phyloP scores from a whole-genome alignment of 108 stramenopile species.

The Chaetoceros tenuissimus region DNA sequence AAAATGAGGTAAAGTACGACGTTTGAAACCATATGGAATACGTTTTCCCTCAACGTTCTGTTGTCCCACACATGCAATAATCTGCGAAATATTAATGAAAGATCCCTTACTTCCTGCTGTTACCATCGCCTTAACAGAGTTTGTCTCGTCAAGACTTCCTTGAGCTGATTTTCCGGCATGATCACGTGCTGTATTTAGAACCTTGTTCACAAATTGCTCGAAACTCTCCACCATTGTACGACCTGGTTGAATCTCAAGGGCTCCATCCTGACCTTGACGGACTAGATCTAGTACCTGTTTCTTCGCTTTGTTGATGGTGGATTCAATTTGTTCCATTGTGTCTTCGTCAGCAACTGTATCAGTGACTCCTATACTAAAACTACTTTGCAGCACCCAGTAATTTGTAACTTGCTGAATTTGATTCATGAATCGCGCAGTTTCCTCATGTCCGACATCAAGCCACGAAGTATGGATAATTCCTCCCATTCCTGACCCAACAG shows the following conservation, averaged over 20 bases:
- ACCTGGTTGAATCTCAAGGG: conserved; percentile 94
- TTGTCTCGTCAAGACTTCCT: conserved; percentile 84
- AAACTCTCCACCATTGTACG: conserved; percentile 98
- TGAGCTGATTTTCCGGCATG: conserved; percentile 94
- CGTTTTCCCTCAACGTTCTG: conserved; percentile 99
- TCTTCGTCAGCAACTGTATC: conserved; percentile 94
- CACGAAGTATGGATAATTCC: conserved; percentile 95
- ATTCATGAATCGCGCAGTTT: conserved; percentile 94
- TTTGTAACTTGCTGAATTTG: conserved; percentile 93
- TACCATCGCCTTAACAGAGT: conserved; percentile 97
- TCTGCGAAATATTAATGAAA: conserved; percentile 98
- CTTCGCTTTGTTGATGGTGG: conserved; percentile 96
- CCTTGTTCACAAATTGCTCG: conserved; percentile 95
- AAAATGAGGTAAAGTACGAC: conserved; percentile 97
- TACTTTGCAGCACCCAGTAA: conserved; percentile 90
- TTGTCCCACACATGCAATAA: conserved; percentile 99
- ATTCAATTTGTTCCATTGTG: conserved; percentile 92
- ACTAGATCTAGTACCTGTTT: conserved; percentile 90
- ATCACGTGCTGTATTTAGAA: conserved; percentile 92
- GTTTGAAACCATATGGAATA: conserved; percentile 97
- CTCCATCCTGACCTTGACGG: conserved; percentile 92
- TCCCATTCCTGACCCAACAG: conserved; percentile 91
- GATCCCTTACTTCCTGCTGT: conserved; percentile 96
- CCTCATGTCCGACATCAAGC: conserved; percentile 92
- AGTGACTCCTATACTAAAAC: conserved; percentile 96